These are phyloP conservation scores for Epipyxis sp. DNA, from an alignment of 108 stramenopile species.

Conservation along the genomic window DNA sequence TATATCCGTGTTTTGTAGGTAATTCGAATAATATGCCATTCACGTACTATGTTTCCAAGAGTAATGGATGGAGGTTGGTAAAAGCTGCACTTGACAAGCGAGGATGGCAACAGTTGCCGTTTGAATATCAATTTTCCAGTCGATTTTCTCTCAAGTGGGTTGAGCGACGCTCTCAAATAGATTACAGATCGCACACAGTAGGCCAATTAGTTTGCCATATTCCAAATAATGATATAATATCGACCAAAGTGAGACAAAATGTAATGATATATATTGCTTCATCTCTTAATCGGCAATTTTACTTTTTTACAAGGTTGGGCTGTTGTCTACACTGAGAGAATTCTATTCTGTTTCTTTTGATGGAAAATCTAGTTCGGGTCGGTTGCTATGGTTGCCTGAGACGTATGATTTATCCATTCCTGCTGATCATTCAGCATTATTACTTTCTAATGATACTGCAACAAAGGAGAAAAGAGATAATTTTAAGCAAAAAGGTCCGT, in stretches of 20 bases:
- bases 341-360: not conserved
- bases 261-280: too few species aligned
- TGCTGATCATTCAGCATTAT: not conserved
- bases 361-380: not conserved
- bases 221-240: conserved; percentile 37
- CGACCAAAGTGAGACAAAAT: too few species aligned
- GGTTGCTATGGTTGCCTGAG: conserved; percentile 6
- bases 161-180: conserved; percentile 36
- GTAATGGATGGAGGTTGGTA: conserved; percentile 39
- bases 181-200: conserved; percentile 32
- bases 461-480: too few species aligned
- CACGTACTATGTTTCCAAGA: conserved; percentile 37
- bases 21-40: not conserved
- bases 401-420: conserved; percentile 3
- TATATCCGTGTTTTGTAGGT: too few species aligned
- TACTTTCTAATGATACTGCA: not conserved
- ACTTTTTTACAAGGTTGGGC: too few species aligned
- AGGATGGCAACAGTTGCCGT: conserved; percentile 36
- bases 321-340: conserved; percentile 30
- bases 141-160: conserved; percentile 42
- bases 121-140: conserved; percentile 32
- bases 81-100: conserved; percentile 23
- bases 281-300: too few species aligned
- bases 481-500: too few species aligned
- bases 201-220: conserved; percentile 46